Conservation (phyloP, 2,329 filamentous ascomycete genomes). For the Ophiostoma quercus region DNA sequence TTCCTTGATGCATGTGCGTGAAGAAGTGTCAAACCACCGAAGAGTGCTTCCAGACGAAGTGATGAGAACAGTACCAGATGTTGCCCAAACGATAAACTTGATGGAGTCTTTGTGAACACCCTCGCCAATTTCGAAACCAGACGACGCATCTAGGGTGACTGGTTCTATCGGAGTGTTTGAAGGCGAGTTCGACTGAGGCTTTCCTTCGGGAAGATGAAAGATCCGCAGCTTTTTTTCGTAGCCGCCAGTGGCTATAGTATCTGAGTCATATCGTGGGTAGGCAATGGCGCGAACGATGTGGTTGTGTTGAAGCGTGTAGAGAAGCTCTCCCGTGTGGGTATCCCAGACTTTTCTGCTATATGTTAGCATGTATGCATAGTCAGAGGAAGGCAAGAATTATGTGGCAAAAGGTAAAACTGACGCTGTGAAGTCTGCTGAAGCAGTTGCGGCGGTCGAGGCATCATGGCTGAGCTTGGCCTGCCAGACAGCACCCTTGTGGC, state of each 20-base stretch:
- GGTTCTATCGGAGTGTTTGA: constrained; percentile 35
- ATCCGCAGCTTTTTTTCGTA: constrained; percentile 95
- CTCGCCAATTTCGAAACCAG: constrained; percentile 78
- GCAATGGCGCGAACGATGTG: constrained; percentile 94
- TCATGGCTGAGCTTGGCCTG: constrained; percentile 87
- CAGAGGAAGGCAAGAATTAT: background rate
- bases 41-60: constrained; percentile 90
- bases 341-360: constrained; percentile 83
- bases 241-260: constrained; percentile 87
- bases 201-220: constrained; percentile 70
- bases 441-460: constrained; percentile 82
- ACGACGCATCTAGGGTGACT: constrained; percentile 52
- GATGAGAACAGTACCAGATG: constrained; percentile 79
- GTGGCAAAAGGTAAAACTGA: constrained; percentile 41
- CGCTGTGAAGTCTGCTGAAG: constrained; percentile 93
- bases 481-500: constrained; percentile 98
- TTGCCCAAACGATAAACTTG: constrained; percentile 94
- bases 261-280: constrained; percentile 73
- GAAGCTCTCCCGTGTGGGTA: constrained; percentile 83
- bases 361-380: constrained; percentile 13
- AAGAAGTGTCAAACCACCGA: constrained; percentile 88
- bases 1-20: constrained; percentile 67
- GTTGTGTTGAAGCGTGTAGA: constrained; percentile 81
- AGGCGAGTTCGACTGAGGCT: constrained; percentile 36
- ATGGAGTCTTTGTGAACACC: constrained; percentile 82